A percentile compares a stretch with the other conserved stretches of the same genome.
Conservation (phyloP, 2,329 filamentous ascomycete species). For the Oidium heveae region DNA sequence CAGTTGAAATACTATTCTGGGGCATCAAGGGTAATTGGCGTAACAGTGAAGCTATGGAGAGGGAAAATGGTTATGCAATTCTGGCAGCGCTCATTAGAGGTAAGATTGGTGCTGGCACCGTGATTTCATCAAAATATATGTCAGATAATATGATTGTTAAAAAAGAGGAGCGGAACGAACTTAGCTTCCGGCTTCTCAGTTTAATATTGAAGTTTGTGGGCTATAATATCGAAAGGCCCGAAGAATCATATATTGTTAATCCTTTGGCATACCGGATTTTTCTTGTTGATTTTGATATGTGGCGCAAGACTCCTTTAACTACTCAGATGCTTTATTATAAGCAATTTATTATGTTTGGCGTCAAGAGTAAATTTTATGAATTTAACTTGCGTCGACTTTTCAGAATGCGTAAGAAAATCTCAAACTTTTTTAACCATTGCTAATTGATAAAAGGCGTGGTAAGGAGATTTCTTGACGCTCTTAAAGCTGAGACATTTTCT, state of each 20-base stretch:
- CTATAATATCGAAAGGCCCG: constrained; percentile 54
- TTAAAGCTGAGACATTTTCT: constrained; percentile 63
- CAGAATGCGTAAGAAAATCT: constrained; percentile 50
- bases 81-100: constrained; percentile 61
- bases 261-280: constrained; percentile 81
- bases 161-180: constrained; percentile 26
- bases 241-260: constrained; percentile 84
- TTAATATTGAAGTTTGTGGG: constrained; percentile 70
- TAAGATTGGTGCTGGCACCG: constrained; percentile 37
- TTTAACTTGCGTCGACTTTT: constrained; percentile 76
- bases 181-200: constrained; percentile 41
- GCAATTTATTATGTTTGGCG: constrained; percentile 70
- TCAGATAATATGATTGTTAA: constrained; percentile 17
- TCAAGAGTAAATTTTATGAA: constrained; percentile 72
- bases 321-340: constrained; percentile 80
- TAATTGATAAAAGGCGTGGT: constrained; percentile 40
- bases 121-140: constrained; percentile 13
- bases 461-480: constrained; percentile 66
- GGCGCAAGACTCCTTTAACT: constrained; percentile 52
- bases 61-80: constrained; percentile 80
- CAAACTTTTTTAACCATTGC: constrained; percentile 2
- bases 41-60: constrained; percentile 95
- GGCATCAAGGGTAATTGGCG: constrained; percentile 82
- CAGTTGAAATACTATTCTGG: constrained; percentile 63
- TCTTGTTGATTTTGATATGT: constrained; percentile 78